Conservation (phyloP, 1,139 yeast genomes). For the Debaryomycetaceae sp. region DNA sequence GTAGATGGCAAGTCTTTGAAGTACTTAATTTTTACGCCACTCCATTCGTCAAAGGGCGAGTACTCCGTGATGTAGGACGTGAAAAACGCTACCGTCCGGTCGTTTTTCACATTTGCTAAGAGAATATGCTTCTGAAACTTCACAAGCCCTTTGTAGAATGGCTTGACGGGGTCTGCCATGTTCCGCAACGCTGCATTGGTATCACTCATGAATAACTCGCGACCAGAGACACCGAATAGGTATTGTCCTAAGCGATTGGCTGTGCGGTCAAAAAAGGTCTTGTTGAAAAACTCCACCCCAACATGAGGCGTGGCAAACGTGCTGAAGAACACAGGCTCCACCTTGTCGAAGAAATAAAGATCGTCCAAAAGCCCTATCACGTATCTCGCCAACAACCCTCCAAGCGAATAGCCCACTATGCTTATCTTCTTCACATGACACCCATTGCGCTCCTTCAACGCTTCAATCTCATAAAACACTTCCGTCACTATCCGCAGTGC, state of each 20-base stretch:
- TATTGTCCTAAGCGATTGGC: conserved; percentile 61
- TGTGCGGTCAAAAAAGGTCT: conserved; percentile 38
- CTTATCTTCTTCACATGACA: conserved; percentile 38
- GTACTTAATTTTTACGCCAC: conserved; percentile 36
- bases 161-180: conserved; percentile 54
- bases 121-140: conserved; percentile 55
- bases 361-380: conserved; percentile 64
- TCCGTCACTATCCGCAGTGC: conserved; percentile 70
- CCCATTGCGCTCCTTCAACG: conserved; percentile 37
- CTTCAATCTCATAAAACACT: conserved; percentile 53
- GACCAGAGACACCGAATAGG: conserved; percentile 70
- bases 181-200: conserved; percentile 42
- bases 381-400: conserved; percentile 52
- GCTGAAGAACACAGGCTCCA: conserved; percentile 64
- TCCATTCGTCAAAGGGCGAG: conserved; percentile 48
- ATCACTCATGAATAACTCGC: conserved; percentile 62
- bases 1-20: conserved; percentile 34
- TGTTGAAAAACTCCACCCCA: conserved; percentile 56
- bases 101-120: conserved; percentile 76
- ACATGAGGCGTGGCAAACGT: conserved; percentile 93
- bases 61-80: conserved; percentile 51
- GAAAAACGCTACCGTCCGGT: conserved; percentile 56
- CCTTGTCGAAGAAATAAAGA: conserved; percentile 51
- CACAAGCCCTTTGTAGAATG: conserved; percentile 53
- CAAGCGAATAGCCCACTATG: conserved; percentile 44